Evolutionary conservation across 495 filamentous ascomycete genomes (phyloP).

Genomic region (Aspergillus funiculosus): DNA sequence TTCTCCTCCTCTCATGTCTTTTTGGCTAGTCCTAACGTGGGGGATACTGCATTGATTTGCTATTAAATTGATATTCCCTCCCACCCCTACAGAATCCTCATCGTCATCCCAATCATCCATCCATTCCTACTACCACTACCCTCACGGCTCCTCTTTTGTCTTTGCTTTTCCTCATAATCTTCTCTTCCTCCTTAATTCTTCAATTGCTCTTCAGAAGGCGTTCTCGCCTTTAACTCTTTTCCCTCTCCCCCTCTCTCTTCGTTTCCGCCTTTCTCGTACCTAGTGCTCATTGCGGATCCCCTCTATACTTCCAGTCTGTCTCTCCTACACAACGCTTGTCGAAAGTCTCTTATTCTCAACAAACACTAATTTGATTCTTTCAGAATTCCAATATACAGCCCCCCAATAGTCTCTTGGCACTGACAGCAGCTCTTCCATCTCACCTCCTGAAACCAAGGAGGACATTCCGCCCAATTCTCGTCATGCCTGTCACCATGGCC

Average conservation of each 20-base stretch:
- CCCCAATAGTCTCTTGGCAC: slow-evolving; percentile 17
- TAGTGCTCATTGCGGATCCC: slow-evolving; percentile 4
- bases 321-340: not conserved
- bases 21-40: slow-evolving; percentile 15
- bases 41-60: slow-evolving; percentile 8
- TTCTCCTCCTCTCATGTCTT: slow-evolving; percentile 9
- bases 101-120: slow-evolving; percentile 1
- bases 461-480: slow-evolving; percentile 13
- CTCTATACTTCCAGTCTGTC: not conserved
- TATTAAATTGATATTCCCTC: slow-evolving; percentile 16
- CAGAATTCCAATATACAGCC: slow-evolving; percentile 6
- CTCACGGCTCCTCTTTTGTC: slow-evolving; percentile 1
- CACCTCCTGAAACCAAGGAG: slow-evolving; percentile 14
- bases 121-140: not conserved
- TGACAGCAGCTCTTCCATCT: slow-evolving; percentile 25
- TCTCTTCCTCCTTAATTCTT: slow-evolving; percentile 5
- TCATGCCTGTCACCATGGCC: slow-evolving; percentile 36
- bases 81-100: slow-evolving; percentile 6
- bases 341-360: not conserved
- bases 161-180: slow-evolving; percentile 2
- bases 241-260: not conserved
- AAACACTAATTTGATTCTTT: slow-evolving; percentile 5
- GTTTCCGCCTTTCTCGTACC: not conserved
- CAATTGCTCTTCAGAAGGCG: too few species aligned
- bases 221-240: too few species aligned